A percentile compares a stretch with the other conserved stretches of the same genome.
Conservation (phyloP, 352 stramenopile species). For the Phytophthora pistaciae region DNA sequence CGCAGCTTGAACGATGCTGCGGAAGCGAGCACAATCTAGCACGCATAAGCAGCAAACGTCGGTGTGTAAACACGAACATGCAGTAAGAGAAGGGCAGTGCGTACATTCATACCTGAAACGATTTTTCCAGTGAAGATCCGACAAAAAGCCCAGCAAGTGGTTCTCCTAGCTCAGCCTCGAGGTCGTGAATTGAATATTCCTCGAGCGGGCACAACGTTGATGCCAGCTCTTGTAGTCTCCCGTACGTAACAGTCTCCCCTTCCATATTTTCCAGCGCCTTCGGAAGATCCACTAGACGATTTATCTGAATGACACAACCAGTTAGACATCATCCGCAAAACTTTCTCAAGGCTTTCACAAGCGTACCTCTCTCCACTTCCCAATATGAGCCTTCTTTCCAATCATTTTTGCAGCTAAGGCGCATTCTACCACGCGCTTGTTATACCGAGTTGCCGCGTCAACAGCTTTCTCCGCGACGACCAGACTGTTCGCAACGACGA, state of each 20-base stretch:
- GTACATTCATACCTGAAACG: conserved; percentile 36
- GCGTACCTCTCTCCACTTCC: conserved; percentile 51
- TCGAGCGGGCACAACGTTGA: conserved; percentile 23
- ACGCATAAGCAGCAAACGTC: background rate
- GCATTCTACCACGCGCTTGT: conserved; percentile 87
- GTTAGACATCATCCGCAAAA: background rate
- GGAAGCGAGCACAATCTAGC: conserved; percentile 45
- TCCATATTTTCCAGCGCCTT: conserved; percentile 18
- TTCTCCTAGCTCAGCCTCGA: conserved; percentile 38
- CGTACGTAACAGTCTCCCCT: conserved; percentile 15
- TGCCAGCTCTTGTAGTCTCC: conserved; percentile 41
- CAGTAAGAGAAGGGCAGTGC: background rate
- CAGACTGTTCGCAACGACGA: conserved; percentile 82
- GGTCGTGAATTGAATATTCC: conserved; percentile 39
- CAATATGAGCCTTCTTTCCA: conserved; percentile 47
- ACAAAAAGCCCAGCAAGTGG: conserved; percentile 39
- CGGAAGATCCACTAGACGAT: conserved; percentile 54
- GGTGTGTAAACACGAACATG: background rate
- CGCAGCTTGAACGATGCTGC: conserved; percentile 52
- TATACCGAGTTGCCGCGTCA: conserved; percentile 68
- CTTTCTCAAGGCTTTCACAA: background rate
- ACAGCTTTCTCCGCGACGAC: conserved; percentile 80
- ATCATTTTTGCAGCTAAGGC: conserved; percentile 78
- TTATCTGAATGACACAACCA: conserved; percentile 38
- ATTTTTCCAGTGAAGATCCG: conserved; percentile 40